These are phyloP conservation scores for Passiflora organensis DNA, from an alignment of 345 rosid genomes.

Conservation along the genomic window DNA sequence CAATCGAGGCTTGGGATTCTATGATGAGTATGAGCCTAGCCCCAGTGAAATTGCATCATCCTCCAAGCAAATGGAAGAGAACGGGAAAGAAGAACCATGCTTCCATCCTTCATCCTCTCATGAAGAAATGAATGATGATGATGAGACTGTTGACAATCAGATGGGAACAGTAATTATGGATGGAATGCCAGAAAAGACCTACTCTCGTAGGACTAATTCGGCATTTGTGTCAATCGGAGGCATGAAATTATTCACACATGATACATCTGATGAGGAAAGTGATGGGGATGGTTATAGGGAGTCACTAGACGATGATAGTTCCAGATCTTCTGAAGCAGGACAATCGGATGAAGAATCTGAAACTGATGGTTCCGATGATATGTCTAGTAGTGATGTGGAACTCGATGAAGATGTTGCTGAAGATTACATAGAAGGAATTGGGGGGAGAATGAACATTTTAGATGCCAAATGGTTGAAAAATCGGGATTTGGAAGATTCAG, in stretches of 20 bases:
- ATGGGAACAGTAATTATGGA: conserved; percentile 28
- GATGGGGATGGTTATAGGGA: conserved; percentile 42
- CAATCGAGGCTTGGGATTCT: conserved; percentile 62
- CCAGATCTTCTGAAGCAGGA: conserved; percentile 37
- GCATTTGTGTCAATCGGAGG: conserved; percentile 83
- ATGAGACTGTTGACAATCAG: conserved; percentile 22
- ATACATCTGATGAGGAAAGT: conserved; percentile 57
- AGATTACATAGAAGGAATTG: conserved; percentile 89
- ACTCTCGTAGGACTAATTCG: conserved; percentile 42
- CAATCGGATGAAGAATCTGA: conserved; percentile 36
- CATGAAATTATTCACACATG: conserved; percentile 65
- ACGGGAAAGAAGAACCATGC: conserved; percentile 23
- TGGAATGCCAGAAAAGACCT: conserved; percentile 25
- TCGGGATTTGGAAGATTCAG: conserved; percentile 36
- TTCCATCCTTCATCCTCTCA: conserved; percentile 30
- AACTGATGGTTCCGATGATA: conserved; percentile 38
- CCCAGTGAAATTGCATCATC: conserved; percentile 40
- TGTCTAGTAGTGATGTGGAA: conserved; percentile 47
- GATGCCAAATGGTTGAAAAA: conserved; percentile 58
- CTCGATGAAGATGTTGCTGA: conserved; percentile 75
- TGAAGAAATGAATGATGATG: conserved; percentile 31
- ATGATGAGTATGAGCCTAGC: conserved; percentile 44
- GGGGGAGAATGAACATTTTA: conserved; percentile 53
- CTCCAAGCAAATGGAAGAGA: conserved; percentile 33
- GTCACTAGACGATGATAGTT: conserved; percentile 35